phyloP scores from a whole-genome alignment of 306 rosid genomes.

The Quercus dentata region DNA sequence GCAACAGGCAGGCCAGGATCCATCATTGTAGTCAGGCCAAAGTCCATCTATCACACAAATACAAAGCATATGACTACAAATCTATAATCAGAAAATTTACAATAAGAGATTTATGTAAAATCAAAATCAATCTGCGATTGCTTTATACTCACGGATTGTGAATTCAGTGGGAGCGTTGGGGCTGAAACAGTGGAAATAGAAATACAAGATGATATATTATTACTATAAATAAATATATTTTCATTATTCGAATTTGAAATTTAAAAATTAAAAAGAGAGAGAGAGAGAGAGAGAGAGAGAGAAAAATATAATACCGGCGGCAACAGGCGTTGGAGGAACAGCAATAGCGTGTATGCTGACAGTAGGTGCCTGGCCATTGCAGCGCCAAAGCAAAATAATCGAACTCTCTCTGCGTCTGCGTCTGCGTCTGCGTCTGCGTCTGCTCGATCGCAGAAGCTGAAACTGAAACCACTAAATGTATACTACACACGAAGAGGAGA shows the following conservation, averaged over 20 bases:
- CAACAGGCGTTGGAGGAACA: constrained; percentile 84
- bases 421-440: constrained; percentile 13
- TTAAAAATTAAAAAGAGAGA: too few relatives aligned
- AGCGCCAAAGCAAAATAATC: constrained; percentile 79
- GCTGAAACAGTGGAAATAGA: constrained; percentile 41
- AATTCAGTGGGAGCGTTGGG: constrained; percentile 56
- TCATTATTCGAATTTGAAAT: too few relatives aligned
- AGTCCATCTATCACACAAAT: constrained; percentile 71
- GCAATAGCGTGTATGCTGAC: constrained; percentile 49
- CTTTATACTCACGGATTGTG: constrained; percentile 85
- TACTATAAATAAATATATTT: too few relatives aligned
- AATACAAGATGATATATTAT: background rate
- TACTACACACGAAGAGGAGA: too few relatives aligned
- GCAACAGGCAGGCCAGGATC: constrained; percentile 97
- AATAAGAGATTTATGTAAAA: background rate
- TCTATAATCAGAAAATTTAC: too few relatives aligned
- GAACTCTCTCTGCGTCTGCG: constrained; percentile 60
- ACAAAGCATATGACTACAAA: too few relatives aligned
- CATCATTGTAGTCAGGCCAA: constrained; percentile 97
- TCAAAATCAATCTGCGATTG: too few relatives aligned
- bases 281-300: too few relatives aligned
- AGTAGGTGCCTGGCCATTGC: constrained; percentile 84
- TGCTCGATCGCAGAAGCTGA: too few relatives aligned
- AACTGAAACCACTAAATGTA: too few relatives aligned
- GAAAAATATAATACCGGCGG: constrained; percentile 47